Evolutionary conservation across 1,139 yeast species (phyloP).

Genomic region (Diutina ranongensis): DNA sequence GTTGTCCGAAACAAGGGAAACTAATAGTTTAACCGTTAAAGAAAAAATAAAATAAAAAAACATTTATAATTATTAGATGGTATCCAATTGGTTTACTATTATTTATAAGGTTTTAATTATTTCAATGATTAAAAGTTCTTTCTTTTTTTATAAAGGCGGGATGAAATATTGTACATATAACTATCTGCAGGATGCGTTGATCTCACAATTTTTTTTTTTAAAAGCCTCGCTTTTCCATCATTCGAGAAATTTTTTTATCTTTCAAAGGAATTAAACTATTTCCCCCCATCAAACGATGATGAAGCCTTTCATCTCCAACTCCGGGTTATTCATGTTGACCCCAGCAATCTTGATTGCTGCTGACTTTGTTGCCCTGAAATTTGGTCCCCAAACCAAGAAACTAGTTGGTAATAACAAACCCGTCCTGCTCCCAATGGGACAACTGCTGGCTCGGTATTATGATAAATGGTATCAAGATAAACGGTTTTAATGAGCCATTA

Average conservation of each 20-base stretch:
- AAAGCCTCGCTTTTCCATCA: background rate
- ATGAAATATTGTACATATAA: too few species aligned
- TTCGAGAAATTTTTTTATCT: background rate
- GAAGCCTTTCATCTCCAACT: slow-evolving; percentile 4
- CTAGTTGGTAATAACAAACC: slow-evolving; percentile 2
- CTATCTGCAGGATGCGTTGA: background rate
- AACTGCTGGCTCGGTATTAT: background rate
- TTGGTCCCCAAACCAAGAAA: slow-evolving; percentile 4
- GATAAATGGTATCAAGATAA: slow-evolving; percentile 4
- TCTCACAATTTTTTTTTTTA: background rate
- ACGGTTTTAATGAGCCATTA: background rate
- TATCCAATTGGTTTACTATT: too few species aligned
- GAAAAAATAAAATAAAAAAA: too few species aligned
- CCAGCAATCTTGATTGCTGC: slow-evolving; percentile 6
- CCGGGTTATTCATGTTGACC: slow-evolving; percentile 5
- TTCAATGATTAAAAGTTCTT: too few species aligned
- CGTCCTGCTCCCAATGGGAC: background rate
- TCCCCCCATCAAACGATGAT: background rate
- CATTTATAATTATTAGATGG: too few species aligned
- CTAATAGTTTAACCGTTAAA: too few species aligned
- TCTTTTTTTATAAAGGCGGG: too few species aligned
- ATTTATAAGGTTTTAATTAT: too few species aligned
- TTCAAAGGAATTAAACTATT: too few species aligned
- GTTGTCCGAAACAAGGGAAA: too few species aligned
- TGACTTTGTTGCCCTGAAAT: slow-evolving; percentile 1